These are phyloP conservation scores for Deuterostichococcus epilithicus DNA, from an alignment of 139 green algal genomes.

Conservation along the genomic window DNA sequence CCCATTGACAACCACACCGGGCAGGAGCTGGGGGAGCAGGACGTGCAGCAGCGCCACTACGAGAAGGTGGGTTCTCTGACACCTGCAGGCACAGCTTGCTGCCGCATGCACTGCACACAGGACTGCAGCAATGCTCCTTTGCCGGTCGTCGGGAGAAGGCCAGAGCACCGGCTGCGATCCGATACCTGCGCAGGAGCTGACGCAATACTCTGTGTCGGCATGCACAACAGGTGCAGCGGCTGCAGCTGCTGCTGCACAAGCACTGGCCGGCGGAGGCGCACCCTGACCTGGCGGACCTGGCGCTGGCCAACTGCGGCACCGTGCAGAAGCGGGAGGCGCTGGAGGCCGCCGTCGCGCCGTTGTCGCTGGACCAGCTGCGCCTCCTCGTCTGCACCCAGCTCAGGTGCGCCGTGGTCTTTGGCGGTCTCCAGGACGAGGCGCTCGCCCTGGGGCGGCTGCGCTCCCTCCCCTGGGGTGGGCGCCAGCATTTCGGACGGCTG, in stretches of 20 bases:
- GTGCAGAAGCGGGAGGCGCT: slow-evolving; percentile 68
- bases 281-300: slow-evolving; percentile 66
- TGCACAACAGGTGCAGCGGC: slow-evolving; percentile 54
- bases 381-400: slow-evolving; percentile 73
- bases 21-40: slow-evolving; percentile 78
- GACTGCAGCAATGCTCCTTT: too few species aligned
- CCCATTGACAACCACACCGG: slow-evolving; percentile 93
- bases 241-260: slow-evolving; percentile 90
- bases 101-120: too few species aligned
- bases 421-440: too few species aligned
- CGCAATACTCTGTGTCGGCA: too few species aligned
- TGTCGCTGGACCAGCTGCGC: slow-evolving; percentile 65
- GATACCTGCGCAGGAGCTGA: too few species aligned
- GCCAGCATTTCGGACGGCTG: too few species aligned
- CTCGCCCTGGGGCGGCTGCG: too few species aligned
- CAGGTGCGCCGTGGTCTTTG: too few species aligned
- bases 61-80: slow-evolving; percentile 40
- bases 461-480: too few species aligned
- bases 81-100: neutral
- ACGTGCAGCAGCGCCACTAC: slow-evolving; percentile 68
- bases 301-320: slow-evolving; percentile 74
- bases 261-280: slow-evolving; percentile 36
- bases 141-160: too few species aligned
- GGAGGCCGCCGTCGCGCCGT: slow-evolving; percentile 43
- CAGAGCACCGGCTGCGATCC: too few species aligned